phyloP scores from a whole-genome alignment of 192 early-diverging fungal genomes.

The Rhizophlyctis rosea region DNA sequence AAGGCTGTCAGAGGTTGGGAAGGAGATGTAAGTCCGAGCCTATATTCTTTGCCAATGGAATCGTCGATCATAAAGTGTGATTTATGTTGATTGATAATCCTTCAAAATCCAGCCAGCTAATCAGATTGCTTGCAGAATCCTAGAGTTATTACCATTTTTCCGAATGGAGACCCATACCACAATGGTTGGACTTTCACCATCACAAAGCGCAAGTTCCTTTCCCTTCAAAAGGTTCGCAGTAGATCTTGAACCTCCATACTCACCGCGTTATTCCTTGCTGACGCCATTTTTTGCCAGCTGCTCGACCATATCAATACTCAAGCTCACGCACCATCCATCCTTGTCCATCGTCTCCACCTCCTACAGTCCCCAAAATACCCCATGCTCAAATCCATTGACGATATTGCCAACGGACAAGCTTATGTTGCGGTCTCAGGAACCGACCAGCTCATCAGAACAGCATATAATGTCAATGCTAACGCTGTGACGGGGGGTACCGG shows the following conservation, averaged over 20 bases:
- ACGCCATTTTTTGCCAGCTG: slow-evolving; percentile 22
- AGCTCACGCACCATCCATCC: slow-evolving; percentile 33
- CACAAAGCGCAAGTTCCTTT: slow-evolving; percentile 32
- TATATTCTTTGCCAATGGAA: slow-evolving; percentile 17
- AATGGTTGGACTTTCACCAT: slow-evolving; percentile 42
- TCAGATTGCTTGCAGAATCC: slow-evolving; percentile 3
- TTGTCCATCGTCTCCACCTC: slow-evolving; percentile 36
- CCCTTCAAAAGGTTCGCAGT: slow-evolving; percentile 37
- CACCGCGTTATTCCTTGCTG: background rate
- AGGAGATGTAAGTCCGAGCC: background rate
- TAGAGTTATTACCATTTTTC: slow-evolving; percentile 41
- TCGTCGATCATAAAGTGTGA: too few relatives aligned
- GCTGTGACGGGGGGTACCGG: background rate
- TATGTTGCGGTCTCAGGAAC: slow-evolving; percentile 47
- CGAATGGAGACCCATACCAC: slow-evolving; percentile 52
- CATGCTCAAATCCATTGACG: slow-evolving; percentile 18
- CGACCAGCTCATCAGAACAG: slow-evolving; percentile 39
- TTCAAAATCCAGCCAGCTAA: background rate
- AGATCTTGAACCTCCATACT: slow-evolving; percentile 3
- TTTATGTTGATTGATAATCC: background rate
- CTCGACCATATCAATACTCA: slow-evolving; percentile 44
- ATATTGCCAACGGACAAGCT: slow-evolving; percentile 10
- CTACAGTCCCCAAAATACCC: slow-evolving; percentile 17
- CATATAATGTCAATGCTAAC: slow-evolving; percentile 44
- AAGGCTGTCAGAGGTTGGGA: slow-evolving; percentile 7